Conservation (phyloP, 106 monocot genomes). For the Dendrobium chrysotoxum region DNA sequence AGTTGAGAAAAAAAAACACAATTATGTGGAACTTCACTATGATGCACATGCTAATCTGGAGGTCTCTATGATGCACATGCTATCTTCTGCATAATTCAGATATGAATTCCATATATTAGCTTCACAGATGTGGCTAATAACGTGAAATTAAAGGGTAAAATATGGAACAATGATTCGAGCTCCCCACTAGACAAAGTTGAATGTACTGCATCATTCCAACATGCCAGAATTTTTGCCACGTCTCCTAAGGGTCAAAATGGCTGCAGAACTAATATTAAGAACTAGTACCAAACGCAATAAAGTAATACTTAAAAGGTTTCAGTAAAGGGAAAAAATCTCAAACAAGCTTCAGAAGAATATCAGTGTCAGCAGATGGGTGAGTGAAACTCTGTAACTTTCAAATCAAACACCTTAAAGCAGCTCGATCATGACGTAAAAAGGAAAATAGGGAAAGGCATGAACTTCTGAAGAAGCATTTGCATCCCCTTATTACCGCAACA, state of each 20-base stretch:
- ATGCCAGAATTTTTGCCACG: not conserved
- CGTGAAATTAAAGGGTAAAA: not conserved
- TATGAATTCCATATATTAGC: not conserved
- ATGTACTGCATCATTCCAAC: not conserved
- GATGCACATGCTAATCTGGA: not conserved
- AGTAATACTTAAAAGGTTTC: not conserved
- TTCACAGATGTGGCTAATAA: not conserved
- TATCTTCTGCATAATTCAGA: not conserved
- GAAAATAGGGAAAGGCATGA: not conserved
- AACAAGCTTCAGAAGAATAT: not conserved
- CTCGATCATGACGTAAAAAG: not conserved
- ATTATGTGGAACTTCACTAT: not conserved
- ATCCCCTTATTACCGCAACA: constrained; percentile 47
- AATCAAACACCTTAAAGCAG: not conserved
- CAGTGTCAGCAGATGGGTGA: not conserved
- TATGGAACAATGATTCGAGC: not conserved
- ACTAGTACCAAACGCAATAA: not conserved
- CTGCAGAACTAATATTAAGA: not conserved
- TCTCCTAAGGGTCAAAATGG: not conserved
- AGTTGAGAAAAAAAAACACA: not conserved
- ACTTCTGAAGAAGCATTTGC: not conserved
- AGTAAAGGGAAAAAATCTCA: not conserved
- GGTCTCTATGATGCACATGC: not conserved
- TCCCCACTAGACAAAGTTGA: not conserved
- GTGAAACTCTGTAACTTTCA: not conserved